Conservation (phyloP, 768 basidiomycete species). For the Mycena leptocephala region DNA sequence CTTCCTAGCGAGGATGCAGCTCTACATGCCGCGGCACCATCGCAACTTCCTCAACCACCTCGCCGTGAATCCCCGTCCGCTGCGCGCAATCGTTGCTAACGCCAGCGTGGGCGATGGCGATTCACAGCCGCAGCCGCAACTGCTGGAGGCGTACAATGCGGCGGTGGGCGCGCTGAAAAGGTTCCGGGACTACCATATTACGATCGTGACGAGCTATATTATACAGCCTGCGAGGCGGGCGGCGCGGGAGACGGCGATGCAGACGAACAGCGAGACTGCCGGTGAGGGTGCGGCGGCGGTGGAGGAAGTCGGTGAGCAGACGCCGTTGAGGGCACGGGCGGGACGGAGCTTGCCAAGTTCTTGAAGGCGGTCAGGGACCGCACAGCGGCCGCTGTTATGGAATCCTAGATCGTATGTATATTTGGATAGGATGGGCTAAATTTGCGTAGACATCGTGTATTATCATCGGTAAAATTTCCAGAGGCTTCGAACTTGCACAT, state of each 20-base stretch:
- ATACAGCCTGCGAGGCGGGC: conserved; percentile 74
- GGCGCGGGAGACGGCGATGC: conserved; percentile 43
- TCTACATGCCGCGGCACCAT: conserved; percentile 89
- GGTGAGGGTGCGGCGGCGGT: conserved; percentile 13
- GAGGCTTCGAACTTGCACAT: no score
- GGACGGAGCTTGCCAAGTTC: conserved; percentile 84
- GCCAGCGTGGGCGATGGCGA: conserved; percentile 22
- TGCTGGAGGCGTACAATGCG: conserved; percentile 73
- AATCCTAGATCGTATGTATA: neutral
- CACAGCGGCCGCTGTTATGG: conserved; percentile 65
- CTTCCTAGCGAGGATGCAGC: conserved; percentile 82
- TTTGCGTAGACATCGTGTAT: no score
- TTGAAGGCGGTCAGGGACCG: conserved; percentile 81
- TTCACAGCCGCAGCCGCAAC: conserved; percentile 42
- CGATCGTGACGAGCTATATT: conserved; percentile 83
- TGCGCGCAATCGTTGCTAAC: conserved; percentile 68
- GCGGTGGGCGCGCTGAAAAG: conserved; percentile 78
- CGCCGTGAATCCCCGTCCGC: conserved; percentile 68
- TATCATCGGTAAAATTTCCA: no score
- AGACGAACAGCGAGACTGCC: conserved; percentile 31
- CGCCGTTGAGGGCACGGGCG: conserved; percentile 79
- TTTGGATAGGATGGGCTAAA: no score
- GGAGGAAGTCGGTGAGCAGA: conserved; percentile 47
- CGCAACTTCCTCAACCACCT: conserved; percentile 85
- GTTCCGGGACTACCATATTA: conserved; percentile 85